A percentile compares a stretch with the other conserved stretches of the same genome.
Evolutionary conservation across 2,329 filamentous ascomycete genomes (phyloP).

Genomic region (Pseudopyricularia cyperi): DNA sequence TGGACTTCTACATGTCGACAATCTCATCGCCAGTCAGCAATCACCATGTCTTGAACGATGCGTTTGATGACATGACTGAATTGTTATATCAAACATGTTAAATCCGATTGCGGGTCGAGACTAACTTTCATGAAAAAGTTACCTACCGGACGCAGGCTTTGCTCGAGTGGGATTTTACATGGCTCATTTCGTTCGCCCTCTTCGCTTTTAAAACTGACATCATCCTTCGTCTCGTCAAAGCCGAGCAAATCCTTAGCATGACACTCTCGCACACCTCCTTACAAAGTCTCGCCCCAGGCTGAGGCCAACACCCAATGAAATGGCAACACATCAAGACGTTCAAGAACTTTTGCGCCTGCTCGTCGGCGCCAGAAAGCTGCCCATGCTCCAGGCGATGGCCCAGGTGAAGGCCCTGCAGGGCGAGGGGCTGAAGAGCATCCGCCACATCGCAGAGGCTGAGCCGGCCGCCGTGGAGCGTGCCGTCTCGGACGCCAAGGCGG

Average conservation of each 20-base stretch:
- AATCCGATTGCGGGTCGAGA: no score
- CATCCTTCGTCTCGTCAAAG: neutral
- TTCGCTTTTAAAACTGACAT: neutral
- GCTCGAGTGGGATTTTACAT: no score
- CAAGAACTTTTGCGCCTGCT: slow-evolving; percentile 49
- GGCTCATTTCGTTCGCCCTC: no score
- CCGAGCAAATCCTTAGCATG: neutral
- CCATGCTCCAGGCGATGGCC: slow-evolving; percentile 45
- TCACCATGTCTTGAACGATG: no score
- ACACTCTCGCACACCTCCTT: neutral
- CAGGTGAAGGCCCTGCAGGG: slow-evolving; percentile 44
- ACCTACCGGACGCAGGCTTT: no score
- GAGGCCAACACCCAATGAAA: neutral
- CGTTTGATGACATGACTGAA: no score
- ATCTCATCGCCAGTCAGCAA: neutral
- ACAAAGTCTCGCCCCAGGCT: neutral
- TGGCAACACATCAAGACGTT: slow-evolving; percentile 37
- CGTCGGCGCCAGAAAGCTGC: slow-evolving; percentile 39
- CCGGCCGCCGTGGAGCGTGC: slow-evolving; percentile 29
- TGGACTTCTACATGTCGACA: neutral
- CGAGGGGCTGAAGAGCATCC: slow-evolving; percentile 38
- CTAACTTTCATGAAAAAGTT: no score
- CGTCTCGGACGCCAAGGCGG: slow-evolving; percentile 33
- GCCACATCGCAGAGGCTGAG: slow-evolving; percentile 38
- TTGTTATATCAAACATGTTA: no score